phyloP scores from a whole-genome alignment of 106 monocot species.

The Dendrobium chrysotoxum region DNA sequence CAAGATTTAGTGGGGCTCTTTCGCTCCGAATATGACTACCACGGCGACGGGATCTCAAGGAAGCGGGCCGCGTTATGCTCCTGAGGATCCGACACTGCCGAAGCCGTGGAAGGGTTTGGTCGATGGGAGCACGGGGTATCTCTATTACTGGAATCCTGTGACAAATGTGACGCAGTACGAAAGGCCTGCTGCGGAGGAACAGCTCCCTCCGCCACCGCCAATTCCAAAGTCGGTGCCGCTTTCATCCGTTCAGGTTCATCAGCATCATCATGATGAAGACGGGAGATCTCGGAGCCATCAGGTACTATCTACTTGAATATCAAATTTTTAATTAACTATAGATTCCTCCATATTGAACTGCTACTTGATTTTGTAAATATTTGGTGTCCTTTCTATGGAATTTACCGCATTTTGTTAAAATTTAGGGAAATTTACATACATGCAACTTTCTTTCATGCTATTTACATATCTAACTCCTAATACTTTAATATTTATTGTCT shows the following conservation, averaged over 20 bases:
- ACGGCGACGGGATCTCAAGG: constrained; percentile 8
- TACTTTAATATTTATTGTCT: too few species aligned
- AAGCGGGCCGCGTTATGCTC: constrained; percentile 52
- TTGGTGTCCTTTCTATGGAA: not conserved
- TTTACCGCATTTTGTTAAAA: too few species aligned
- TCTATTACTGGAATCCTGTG: constrained; percentile 69
- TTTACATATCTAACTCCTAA: too few species aligned
- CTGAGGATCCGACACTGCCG: constrained; percentile 60
- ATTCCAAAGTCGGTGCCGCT: constrained; percentile 14
- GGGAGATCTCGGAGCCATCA: constrained; percentile 17
- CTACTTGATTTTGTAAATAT: not conserved
- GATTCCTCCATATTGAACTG: not conserved
- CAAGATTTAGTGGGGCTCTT: not conserved
- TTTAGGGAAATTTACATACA: too few species aligned
- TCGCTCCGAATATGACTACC: constrained; percentile 5
- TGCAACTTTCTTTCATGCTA: too few species aligned
- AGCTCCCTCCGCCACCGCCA: constrained; percentile 11
- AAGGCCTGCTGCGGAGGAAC: constrained; percentile 27
- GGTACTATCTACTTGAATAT: constrained; percentile 1
- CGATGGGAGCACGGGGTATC: constrained; percentile 59
- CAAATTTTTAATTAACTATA: not conserved
- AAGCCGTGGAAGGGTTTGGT: constrained; percentile 63
- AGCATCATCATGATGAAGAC: constrained; percentile 10
- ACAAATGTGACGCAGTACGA: constrained; percentile 71
- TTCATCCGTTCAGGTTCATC: constrained; percentile 21